phyloP scores from a whole-genome alignment of 495 filamentous ascomycete species.

The Aspergillus ostianus region DNA sequence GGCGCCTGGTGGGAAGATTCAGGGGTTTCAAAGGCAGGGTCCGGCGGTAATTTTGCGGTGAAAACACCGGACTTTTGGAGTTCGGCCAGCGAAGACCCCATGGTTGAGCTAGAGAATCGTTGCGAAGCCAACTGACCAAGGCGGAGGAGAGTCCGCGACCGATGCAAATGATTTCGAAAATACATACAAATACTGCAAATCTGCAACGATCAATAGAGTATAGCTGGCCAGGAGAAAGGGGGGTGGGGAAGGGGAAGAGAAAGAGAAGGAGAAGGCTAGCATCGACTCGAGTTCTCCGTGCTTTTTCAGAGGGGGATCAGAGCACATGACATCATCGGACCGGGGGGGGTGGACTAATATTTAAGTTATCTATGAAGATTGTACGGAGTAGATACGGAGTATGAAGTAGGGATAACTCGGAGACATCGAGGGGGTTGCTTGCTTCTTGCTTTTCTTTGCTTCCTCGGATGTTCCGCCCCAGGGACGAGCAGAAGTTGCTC shows the following conservation, averaged over 20 bases:
- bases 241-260: not conserved
- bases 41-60: slow-evolving; percentile 74
- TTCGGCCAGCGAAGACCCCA: slow-evolving; percentile 54
- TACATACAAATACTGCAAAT: slow-evolving; percentile 25
- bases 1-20: slow-evolving; percentile 75
- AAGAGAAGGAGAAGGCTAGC: not conserved
- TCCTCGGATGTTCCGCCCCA: too few species aligned
- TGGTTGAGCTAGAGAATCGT: slow-evolving; percentile 33
- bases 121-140: slow-evolving; percentile 53
- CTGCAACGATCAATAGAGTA: not conserved
- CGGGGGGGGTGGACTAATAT: too few species aligned
- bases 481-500: too few species aligned
- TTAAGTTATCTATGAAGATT: too few species aligned
- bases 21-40: slow-evolving; percentile 78
- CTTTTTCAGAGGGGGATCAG: too few species aligned
- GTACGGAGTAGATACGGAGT: too few species aligned
- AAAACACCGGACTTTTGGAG: slow-evolving; percentile 86
- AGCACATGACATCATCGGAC: too few species aligned
- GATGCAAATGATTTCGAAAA: slow-evolving; percentile 15
- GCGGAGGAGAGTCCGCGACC: slow-evolving; percentile 21
- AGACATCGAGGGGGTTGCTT: too few species aligned
- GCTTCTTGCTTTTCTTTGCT: too few species aligned
- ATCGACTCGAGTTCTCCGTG: too few species aligned
- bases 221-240: not conserved
- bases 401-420: too few species aligned